Conservation (phyloP, 2,329 filamentous ascomycete species). For the Verticillium longisporum region DNA sequence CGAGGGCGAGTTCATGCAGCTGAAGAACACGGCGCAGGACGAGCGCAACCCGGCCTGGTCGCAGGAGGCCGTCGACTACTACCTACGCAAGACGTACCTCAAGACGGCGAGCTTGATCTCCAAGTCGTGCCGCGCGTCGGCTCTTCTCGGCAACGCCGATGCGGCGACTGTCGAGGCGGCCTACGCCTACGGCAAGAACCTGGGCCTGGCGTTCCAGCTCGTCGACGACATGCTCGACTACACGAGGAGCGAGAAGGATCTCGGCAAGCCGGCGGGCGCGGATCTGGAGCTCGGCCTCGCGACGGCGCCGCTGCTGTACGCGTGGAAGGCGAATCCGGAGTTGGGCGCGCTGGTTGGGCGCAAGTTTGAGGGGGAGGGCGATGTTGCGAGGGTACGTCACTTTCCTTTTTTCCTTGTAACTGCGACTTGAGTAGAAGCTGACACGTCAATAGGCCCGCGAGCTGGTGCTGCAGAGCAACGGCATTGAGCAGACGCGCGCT, state of each 20-base stretch:
- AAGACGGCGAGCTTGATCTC: slow-evolving; percentile 95
- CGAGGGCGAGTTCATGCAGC: slow-evolving; percentile 98
- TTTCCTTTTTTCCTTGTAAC: neutral
- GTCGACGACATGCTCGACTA: slow-evolving; percentile 99
- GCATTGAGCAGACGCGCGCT: slow-evolving; percentile 84
- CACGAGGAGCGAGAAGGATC: slow-evolving; percentile 73
- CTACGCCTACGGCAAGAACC: slow-evolving; percentile 86
- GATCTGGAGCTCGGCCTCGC: slow-evolving; percentile 90
- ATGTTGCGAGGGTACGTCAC: slow-evolving; percentile 69
- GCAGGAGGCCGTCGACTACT: slow-evolving; percentile 85
- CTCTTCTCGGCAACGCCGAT: slow-evolving; percentile 73
- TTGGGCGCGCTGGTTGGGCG: slow-evolving; percentile 83
- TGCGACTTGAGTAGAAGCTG: slow-evolving; percentile 10
- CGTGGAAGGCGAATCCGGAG: slow-evolving; percentile 84
- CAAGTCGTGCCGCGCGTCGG: slow-evolving; percentile 88
- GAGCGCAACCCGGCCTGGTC: slow-evolving; percentile 80
- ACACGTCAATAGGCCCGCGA: slow-evolving; percentile 63
- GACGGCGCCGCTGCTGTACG: slow-evolving; percentile 89
- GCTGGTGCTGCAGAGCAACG: slow-evolving; percentile 75
- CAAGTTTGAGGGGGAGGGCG: slow-evolving; percentile 78
- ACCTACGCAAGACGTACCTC: slow-evolving; percentile 95
- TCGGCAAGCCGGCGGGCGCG: slow-evolving; percentile 92
- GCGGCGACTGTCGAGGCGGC: slow-evolving; percentile 80
- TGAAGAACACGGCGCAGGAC: slow-evolving; percentile 90
- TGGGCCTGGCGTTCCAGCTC: slow-evolving; percentile 92